A percentile compares a stretch with the other conserved stretches of the same genome.
Conservation (phyloP, 805 yeast species). For the Yarrowia sp. region DNA sequence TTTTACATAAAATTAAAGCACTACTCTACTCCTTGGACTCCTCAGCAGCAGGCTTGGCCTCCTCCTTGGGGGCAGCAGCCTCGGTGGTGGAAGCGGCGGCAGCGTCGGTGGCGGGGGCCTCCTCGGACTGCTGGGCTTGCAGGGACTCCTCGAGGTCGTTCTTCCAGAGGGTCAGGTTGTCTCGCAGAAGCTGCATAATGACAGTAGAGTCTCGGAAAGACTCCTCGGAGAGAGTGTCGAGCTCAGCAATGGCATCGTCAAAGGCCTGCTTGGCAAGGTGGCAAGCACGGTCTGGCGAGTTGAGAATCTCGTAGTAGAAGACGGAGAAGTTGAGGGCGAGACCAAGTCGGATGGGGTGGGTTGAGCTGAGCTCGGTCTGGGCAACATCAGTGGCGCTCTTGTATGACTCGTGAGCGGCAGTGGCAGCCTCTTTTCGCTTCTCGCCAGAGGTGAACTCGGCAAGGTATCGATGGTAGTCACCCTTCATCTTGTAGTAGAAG, state of each 20-base stretch:
- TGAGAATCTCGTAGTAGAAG: conserved; percentile 96
- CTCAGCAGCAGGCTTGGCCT: conserved; percentile 42
- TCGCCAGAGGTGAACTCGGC: conserved; percentile 95
- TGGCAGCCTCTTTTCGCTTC: conserved; percentile 91
- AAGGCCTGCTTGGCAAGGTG: conserved; percentile 98
- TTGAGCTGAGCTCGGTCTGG: conserved; percentile 94
- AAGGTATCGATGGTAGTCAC: conserved; percentile 98
- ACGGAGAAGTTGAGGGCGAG: conserved; percentile 97
- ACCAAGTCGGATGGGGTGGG: conserved; percentile 98
- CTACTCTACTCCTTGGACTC: conserved; percentile 39
- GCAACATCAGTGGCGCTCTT: conserved; percentile 97
- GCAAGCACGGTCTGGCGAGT: conserved; percentile 98
- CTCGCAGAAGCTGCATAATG: conserved; percentile 98
- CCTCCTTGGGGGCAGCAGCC: conserved; percentile 46
- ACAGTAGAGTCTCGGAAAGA: conserved; percentile 98
- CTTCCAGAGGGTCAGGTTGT: conserved; percentile 94
- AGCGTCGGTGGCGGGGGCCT: conserved; percentile 42
- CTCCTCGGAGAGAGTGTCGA: conserved; percentile 96
- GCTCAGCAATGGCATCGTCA: conserved; percentile 98
- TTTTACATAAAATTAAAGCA: conserved; percentile 39
- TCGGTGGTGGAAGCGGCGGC: conserved; percentile 42
- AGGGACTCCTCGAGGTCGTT: conserved; percentile 47
- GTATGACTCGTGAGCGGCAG: conserved; percentile 91
- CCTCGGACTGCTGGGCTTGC: conserved; percentile 44
- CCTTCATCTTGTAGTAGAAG: conserved; percentile 98